Conservation (phyloP, 1,284 basidiomycete genomes). For the Moesziomyces sp. region DNA sequence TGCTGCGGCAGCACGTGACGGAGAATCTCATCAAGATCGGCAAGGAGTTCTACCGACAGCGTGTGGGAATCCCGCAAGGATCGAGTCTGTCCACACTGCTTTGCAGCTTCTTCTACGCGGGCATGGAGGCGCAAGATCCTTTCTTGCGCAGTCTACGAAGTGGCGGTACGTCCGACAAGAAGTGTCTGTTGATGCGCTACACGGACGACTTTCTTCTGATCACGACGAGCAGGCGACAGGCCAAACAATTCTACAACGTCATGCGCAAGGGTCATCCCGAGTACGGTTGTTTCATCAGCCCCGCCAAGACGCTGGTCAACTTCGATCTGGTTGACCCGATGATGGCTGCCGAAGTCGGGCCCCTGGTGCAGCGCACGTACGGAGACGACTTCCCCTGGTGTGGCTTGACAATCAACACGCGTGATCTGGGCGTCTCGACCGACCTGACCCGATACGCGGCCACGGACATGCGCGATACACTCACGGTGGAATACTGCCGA, state of each 20-base stretch:
- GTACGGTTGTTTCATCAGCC: slow-evolving; percentile 90
- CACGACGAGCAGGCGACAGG: slow-evolving; percentile 77
- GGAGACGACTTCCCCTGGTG: slow-evolving; percentile 63
- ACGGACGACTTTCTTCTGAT: slow-evolving; percentile 95
- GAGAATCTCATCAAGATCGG: slow-evolving; percentile 83
- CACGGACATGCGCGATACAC: slow-evolving; percentile 64
- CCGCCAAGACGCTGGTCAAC: slow-evolving; percentile 88
- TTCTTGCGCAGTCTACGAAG: slow-evolving; percentile 74
- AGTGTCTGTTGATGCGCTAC: slow-evolving; percentile 73
- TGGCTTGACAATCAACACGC: slow-evolving; percentile 54
- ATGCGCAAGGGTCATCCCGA: slow-evolving; percentile 82
- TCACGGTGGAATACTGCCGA: slow-evolving; percentile 63
- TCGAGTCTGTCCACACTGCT: slow-evolving; percentile 88
- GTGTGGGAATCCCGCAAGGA: slow-evolving; percentile 93
- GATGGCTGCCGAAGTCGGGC: not conserved
- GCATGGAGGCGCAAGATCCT: slow-evolving; percentile 76
- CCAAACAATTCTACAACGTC: slow-evolving; percentile 77
- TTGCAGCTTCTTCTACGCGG: slow-evolving; percentile 84
- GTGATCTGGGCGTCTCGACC: slow-evolving; percentile 48
- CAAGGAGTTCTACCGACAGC: slow-evolving; percentile 81
- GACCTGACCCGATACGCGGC: slow-evolving; percentile 48
- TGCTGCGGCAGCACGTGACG: slow-evolving; percentile 88
- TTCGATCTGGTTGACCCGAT: slow-evolving; percentile 78
- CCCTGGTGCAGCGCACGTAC: slow-evolving; percentile 59
- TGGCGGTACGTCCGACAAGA: not conserved